These are phyloP conservation scores for Phaffia rhodozyma DNA, from an alignment of 1,284 basidiomycete genomes.

Conservation along the genomic window DNA sequence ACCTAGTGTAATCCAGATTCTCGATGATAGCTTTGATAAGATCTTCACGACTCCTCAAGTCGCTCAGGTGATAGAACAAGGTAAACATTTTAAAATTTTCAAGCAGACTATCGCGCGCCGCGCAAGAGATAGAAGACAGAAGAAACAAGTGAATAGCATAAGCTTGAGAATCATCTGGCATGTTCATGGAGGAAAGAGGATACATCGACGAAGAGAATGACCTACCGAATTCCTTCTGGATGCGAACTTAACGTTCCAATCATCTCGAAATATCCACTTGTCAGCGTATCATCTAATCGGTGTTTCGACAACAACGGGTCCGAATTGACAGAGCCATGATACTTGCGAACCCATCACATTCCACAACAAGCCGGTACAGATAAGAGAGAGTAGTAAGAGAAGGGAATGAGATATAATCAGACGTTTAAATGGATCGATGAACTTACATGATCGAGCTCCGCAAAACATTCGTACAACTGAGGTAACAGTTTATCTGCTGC, in stretches of 20 bases:
- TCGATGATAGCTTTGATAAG: conserved; percentile 82
- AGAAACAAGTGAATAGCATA: neutral
- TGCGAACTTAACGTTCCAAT: conserved; percentile 78
- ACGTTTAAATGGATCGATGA: conserved; percentile 25
- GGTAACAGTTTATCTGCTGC: conserved; percentile 74
- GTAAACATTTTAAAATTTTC: conserved; percentile 90
- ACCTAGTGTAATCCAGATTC: conserved; percentile 83
- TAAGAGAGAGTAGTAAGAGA: neutral
- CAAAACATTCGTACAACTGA: conserved; percentile 78
- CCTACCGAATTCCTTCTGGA: conserved; percentile 77
- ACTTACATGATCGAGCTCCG: conserved; percentile 79
- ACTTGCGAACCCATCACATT: conserved; percentile 20
- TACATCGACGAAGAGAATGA: conserved; percentile 18
- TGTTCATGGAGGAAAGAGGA: neutral
- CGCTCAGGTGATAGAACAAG: conserved; percentile 84
- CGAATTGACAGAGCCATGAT: conserved; percentile 28
- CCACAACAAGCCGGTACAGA: neutral
- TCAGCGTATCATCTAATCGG: conserved; percentile 69
- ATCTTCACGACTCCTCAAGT: conserved; percentile 80
- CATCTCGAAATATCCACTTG: conserved; percentile 92
- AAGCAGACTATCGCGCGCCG: conserved; percentile 48
- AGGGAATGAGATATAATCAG: neutral
- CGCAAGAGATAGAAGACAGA: neutral
- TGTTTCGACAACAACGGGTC: conserved; percentile 79
- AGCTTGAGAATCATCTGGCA: neutral